Percentiles rank a stretch among this genome's conserved stretches.
These are phyloP conservation scores for Themeda triandra DNA, from an alignment of 176 grass and related monocot genomes.

Conservation along the genomic window DNA sequence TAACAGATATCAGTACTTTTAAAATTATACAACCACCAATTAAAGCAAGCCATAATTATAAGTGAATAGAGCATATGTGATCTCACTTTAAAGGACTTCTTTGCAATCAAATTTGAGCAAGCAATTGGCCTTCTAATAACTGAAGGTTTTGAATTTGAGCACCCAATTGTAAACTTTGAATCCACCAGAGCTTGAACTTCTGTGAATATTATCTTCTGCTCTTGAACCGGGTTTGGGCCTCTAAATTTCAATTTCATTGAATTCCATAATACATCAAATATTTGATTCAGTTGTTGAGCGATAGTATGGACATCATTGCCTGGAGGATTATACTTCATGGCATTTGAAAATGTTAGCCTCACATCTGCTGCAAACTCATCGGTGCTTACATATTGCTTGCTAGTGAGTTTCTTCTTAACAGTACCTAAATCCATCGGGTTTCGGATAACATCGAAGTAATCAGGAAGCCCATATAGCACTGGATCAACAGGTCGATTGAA, in stretches of 20 bases:
- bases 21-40: slow-evolving; percentile 17
- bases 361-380: slow-evolving; percentile 74
- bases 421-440: slow-evolving; percentile 87
- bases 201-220: slow-evolving; percentile 25
- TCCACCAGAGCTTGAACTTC: background rate
- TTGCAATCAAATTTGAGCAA: slow-evolving; percentile 14
- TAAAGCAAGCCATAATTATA: background rate
- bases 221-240: slow-evolving; percentile 19
- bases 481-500: slow-evolving; percentile 81
- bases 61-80: slow-evolving; percentile 24
- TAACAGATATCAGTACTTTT: slow-evolving; percentile 26
- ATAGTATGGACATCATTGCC: slow-evolving; percentile 60
- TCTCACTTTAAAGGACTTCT: slow-evolving; percentile 50
- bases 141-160: background rate
- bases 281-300: slow-evolving; percentile 57
- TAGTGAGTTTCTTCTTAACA: slow-evolving; percentile 62
- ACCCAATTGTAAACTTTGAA: slow-evolving; percentile 11
- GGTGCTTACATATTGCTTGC: slow-evolving; percentile 39
- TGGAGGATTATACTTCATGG: slow-evolving; percentile 85
- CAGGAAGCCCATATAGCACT: slow-evolving; percentile 47
- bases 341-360: slow-evolving; percentile 82
- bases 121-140: background rate
- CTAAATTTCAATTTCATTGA: slow-evolving; percentile 51
- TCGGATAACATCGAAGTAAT: slow-evolving; percentile 80
- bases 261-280: slow-evolving; percentile 65